phyloP scores from a whole-genome alignment of 2,329 filamentous ascomycete species.

The Cytospora piceae region DNA sequence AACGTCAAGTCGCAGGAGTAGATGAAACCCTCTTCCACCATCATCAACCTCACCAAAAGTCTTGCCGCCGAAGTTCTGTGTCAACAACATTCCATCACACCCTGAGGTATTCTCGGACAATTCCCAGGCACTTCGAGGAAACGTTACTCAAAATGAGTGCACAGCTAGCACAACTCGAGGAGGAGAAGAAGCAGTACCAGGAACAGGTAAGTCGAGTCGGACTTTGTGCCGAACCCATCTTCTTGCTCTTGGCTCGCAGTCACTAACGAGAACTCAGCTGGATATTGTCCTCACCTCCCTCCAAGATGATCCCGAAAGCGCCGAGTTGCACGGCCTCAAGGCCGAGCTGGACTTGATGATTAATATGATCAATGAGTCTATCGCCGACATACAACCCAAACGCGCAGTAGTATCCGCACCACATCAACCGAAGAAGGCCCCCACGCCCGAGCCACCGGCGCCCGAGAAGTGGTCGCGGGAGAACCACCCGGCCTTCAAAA shows the following conservation, averaged over 20 bases:
- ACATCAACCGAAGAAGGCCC: constrained; percentile 46
- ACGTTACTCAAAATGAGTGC: constrained; percentile 42
- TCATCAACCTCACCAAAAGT: background rate
- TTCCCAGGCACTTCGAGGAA: background rate
- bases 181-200: constrained; percentile 58
- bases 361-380: constrained; percentile 74
- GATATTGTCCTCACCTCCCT: constrained; percentile 77
- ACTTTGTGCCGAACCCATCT: background rate
- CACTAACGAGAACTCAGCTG: constrained; percentile 56
- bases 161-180: constrained; percentile 51
- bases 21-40: background rate
- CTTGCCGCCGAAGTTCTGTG: background rate
- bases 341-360: constrained; percentile 83
- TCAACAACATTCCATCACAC: background rate
- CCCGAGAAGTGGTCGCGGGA: constrained; percentile 78
- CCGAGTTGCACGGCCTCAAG: constrained; percentile 76
- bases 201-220: constrained; percentile 53
- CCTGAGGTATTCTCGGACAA: constrained; percentile 20
- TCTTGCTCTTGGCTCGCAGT: background rate
- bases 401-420: constrained; percentile 47
- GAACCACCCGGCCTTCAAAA: constrained; percentile 78
- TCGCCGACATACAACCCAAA: constrained; percentile 76
- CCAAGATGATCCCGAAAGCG: constrained; percentile 78
- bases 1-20: background rate
- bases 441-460: constrained; percentile 50